phyloP scores from a whole-genome alignment of 805 yeast genomes.

The Metschnikowia borealis region DNA sequence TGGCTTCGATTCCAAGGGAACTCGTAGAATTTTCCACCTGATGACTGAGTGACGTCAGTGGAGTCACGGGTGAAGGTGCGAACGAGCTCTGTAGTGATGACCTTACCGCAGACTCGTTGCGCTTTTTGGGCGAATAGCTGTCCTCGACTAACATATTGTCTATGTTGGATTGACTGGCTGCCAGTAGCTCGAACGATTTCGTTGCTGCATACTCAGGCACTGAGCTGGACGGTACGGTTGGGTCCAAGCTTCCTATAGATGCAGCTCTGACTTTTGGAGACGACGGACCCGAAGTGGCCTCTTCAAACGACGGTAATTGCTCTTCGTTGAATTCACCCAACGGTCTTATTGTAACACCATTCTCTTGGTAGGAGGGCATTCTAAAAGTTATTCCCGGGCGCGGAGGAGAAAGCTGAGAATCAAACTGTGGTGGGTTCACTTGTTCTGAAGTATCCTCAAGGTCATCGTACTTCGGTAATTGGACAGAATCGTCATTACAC shows the following conservation, averaged over 20 bases:
- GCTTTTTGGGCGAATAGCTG: constrained; percentile 2
- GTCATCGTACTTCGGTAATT: constrained; percentile 39
- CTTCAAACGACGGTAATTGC: constrained; percentile 59
- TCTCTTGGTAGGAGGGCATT: constrained; percentile 34
- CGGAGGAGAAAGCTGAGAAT: constrained; percentile 10
- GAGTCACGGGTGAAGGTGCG: constrained; percentile 21
- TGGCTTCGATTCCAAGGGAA: not conserved
- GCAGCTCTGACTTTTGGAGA: constrained; percentile 34
- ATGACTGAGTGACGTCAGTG: not conserved
- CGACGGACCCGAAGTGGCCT: constrained; percentile 50
- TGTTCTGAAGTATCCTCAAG: constrained; percentile 6
- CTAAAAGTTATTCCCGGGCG: constrained; percentile 29
- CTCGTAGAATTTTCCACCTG: not conserved
- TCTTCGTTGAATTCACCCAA: constrained; percentile 21
- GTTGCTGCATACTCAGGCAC: constrained; percentile 29
- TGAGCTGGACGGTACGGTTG: constrained; percentile 26
- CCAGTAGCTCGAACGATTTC: not conserved
- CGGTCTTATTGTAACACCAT: constrained; percentile 32
- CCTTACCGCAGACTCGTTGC: constrained; percentile 22
- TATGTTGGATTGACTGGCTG: constrained; percentile 17
- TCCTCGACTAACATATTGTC: constrained; percentile 26
- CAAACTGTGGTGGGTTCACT: not conserved
- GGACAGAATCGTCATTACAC: constrained; percentile 38
- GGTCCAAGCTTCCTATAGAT: constrained; percentile 35
- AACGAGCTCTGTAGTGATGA: constrained; percentile 31